Percentiles rank a stretch among this genome's conserved stretches.
These are phyloP conservation scores for Neurospora sp. DNA, from an alignment of 2,329 filamentous ascomycete genomes.

Conservation along the genomic window DNA sequence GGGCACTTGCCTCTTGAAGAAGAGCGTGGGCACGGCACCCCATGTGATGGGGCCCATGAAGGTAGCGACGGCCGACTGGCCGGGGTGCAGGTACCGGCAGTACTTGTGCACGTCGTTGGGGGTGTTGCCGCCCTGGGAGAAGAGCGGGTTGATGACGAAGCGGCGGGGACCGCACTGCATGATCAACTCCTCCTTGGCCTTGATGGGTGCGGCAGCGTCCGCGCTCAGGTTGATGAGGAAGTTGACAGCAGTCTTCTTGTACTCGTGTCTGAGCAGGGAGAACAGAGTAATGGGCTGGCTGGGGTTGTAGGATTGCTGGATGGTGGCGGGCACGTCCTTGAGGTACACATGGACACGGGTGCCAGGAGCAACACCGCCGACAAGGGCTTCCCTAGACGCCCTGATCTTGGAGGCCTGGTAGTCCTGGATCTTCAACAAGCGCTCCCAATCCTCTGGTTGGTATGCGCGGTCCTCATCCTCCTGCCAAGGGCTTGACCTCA, in stretches of 20 bases:
- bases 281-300: conserved; percentile 62
- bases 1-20: conserved; percentile 58
- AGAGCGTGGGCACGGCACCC: conserved; percentile 83
- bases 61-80: conserved; percentile 77
- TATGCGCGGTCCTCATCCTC: conserved; percentile 76
- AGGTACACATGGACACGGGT: conserved; percentile 76
- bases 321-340: conserved; percentile 34
- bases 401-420: conserved; percentile 76
- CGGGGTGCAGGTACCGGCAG: conserved; percentile 82
- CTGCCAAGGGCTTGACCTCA: conserved; percentile 82
- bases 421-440: conserved; percentile 78
- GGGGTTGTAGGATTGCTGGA: conserved; percentile 39
- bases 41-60: conserved; percentile 88
- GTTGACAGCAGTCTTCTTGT: conserved; percentile 86
- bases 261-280: conserved; percentile 85
- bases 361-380: conserved; percentile 79
- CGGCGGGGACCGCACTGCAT: conserved; percentile 84
- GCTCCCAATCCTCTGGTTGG: conserved; percentile 82
- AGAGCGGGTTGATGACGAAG: conserved; percentile 80
- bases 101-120: conserved; percentile 98
- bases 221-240: conserved; percentile 80
- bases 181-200: conserved; percentile 85
- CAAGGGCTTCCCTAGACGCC: conserved; percentile 69
- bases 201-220: conserved; percentile 65
- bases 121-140: conserved; percentile 80